Evolutionary conservation across 345 rosid species (phyloP), one percentile per base, ranked within the genome.

Genomic region (Nephelium lappaceum): DNA sequence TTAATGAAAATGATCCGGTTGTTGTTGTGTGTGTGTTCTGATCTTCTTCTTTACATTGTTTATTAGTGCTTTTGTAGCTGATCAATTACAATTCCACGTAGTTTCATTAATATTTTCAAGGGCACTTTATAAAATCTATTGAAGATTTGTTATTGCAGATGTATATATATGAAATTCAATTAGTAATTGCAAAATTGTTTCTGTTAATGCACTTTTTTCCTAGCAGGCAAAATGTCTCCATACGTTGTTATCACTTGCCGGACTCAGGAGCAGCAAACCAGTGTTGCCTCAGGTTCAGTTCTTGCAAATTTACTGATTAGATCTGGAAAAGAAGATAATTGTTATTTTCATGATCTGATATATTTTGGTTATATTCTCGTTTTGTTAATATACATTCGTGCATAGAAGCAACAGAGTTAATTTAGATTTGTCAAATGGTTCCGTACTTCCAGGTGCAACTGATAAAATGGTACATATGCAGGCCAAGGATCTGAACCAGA

Each of bases 261-360:
- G 21, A 78, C 83, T 21, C 90, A 89, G 80, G 89, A 89, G 86
- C 78, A 86, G 77, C 86, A 77, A 45, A 89, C 90, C 92, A 89
- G 81, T 57, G 80, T 86, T 43, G 88, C 88, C 67, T 80, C 84
- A 74, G 92, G 90, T 87, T 21, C 51, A 16, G 24, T 77, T 21
- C 23, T 23, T 82, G 11, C 27, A 21, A 64, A 8, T 66, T 15
- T 45, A 60, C 27, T 10, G 27, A 60, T 8, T 60, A 21, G 27
- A 60, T 60, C 27, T 64, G 27, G 41, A 64, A 60, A 24, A 64
- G 41, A 64, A 24, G 18, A 64, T 24, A 11, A 11, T 58, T 5
- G 23, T 58, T 21, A 6, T n/a, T 21, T 58, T 58, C 8, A 19
- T 21, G 27, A 19, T 60, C 24, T 3, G 27, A 21, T 60, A 1